phyloP scores from a whole-genome alignment of 306 rosid genomes.

The Cyclanthera cordifolia region DNA sequence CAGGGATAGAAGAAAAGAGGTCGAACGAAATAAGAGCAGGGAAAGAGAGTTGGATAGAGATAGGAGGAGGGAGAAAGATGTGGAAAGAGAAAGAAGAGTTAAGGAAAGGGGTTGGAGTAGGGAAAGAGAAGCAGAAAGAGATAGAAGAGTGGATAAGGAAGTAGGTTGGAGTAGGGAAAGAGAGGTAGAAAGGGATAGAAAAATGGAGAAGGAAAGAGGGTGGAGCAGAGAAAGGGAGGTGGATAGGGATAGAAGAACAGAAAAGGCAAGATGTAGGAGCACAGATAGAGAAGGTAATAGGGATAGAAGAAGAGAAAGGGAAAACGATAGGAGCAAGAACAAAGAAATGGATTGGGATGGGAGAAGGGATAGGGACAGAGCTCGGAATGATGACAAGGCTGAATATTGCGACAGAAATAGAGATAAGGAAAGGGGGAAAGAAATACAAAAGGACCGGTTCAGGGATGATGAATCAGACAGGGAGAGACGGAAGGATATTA shows the following conservation, averaged over 20 bases:
- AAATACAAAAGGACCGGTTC: slow-evolving; percentile 4
- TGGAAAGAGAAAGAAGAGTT: slow-evolving; percentile 30
- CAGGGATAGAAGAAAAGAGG: slow-evolving; percentile 40
- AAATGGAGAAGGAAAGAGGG: slow-evolving; percentile 31
- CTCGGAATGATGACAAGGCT: slow-evolving; percentile 15
- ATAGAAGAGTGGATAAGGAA: slow-evolving; percentile 35
- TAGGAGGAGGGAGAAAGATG: slow-evolving; percentile 31
- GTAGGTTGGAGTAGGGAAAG: slow-evolving; percentile 37
- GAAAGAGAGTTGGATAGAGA: slow-evolving; percentile 40
- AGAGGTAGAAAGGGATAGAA: slow-evolving; percentile 27
- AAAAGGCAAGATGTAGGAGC: slow-evolving; percentile 32
- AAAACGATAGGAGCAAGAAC: slow-evolving; percentile 3
- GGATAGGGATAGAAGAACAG: slow-evolving; percentile 28
- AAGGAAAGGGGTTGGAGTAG: slow-evolving; percentile 32
- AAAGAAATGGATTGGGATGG: slow-evolving; percentile 19
- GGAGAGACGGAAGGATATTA: slow-evolving; percentile 24
- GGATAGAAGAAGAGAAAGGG: slow-evolving; percentile 25
- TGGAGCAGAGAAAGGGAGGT: slow-evolving; percentile 38
- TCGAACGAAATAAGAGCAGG: slow-evolving; percentile 35
- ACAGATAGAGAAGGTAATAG: slow-evolving; percentile 29
- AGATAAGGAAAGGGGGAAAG: slow-evolving; percentile 18
- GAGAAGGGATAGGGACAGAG: slow-evolving; percentile 23
- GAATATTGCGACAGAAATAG: slow-evolving; percentile 16
- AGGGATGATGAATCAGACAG: slow-evolving; percentile 14
- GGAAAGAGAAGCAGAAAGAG: slow-evolving; percentile 33